Evolutionary conservation across 2,329 filamentous ascomycete genomes (phyloP).

Genomic region (Trichoderma oligosporum): DNA sequence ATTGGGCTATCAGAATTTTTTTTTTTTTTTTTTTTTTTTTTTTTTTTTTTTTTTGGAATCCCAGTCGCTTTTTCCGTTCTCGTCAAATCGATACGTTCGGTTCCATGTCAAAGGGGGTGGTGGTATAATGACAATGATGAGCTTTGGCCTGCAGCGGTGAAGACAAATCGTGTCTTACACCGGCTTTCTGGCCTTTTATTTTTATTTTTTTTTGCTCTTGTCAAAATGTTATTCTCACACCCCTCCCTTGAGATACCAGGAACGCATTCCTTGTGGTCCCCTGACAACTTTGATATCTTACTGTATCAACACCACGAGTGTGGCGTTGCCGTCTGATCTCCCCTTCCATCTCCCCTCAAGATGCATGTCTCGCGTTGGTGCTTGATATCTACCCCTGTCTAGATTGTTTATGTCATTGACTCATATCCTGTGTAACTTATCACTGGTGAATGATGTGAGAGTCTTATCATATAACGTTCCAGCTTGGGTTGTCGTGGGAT

Average conservation of each 20-base stretch:
- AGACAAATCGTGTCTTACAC: conserved; percentile 9
- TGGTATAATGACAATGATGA: conserved; percentile 8
- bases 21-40: neutral
- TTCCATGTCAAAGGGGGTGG: neutral
- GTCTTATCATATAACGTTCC: conserved; percentile 4
- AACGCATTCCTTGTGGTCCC: conserved; percentile 5
- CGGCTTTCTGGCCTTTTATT: neutral
- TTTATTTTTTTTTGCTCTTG: neutral
- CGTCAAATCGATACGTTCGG: conserved; percentile 8
- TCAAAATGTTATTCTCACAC: conserved; percentile 1
- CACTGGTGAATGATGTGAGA: neutral
- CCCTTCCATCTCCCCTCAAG: conserved; percentile 6
- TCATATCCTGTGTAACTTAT: conserved; percentile 2
- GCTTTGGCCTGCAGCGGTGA: conserved; percentile 17
- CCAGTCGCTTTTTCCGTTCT: conserved; percentile 7
- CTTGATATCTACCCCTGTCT: conserved; percentile 2
- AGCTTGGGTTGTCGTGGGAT: neutral
- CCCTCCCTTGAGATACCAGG: neutral
- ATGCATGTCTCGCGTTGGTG: conserved; percentile 5
- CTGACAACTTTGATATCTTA: conserved; percentile 8
- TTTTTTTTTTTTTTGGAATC: neutral
- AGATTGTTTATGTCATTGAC: conserved; percentile 11
- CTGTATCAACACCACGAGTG: conserved; percentile 17
- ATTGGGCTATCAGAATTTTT: conserved; percentile 9
- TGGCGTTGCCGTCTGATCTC: conserved; percentile 17